Conservation (phyloP, 768 basidiomycete genomes). For the Rhizopogon sp. region DNA sequence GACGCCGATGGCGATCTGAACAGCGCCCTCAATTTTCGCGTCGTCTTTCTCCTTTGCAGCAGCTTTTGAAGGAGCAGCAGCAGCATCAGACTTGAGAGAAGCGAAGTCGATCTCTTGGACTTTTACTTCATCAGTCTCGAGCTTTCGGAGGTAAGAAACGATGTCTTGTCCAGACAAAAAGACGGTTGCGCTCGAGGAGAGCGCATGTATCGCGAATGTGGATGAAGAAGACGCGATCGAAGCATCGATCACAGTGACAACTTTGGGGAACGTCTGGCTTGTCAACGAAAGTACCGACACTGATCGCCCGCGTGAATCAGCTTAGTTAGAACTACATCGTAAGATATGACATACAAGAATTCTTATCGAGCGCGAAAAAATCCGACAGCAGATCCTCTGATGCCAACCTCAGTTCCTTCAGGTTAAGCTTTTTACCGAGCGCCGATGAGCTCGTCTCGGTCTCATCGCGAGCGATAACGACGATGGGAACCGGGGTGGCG, state of each 20-base stretch:
- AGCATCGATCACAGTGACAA: conserved; percentile 71
- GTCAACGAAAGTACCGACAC: conserved; percentile 81
- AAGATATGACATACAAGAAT: conserved; percentile 62
- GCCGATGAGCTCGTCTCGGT: conserved; percentile 79
- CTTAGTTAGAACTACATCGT: neutral
- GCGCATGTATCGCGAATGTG: conserved; percentile 71
- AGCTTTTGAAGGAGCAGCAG: conserved; percentile 27
- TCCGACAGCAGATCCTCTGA: conserved; percentile 82
- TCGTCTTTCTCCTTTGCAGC: conserved; percentile 61
- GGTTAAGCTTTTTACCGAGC: conserved; percentile 71
- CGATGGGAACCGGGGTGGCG: conserved; percentile 76
- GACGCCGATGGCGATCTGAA: conserved; percentile 90
- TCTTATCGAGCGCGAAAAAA: conserved; percentile 80
- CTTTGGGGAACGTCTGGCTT: conserved; percentile 58
- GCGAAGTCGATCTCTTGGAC: conserved; percentile 73
- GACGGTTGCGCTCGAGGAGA: conserved; percentile 63
- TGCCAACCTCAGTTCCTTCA: conserved; percentile 87
- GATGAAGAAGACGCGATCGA: conserved; percentile 60
- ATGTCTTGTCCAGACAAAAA: conserved; percentile 81
- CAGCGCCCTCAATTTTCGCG: conserved; percentile 80
- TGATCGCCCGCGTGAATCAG: conserved; percentile 25
- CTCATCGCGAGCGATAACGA: conserved; percentile 80
- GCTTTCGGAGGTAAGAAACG: conserved; percentile 58
- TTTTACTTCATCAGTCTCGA: conserved; percentile 63
- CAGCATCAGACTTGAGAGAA: conserved; percentile 46